Evolutionary conservation across 116 monocot species (phyloP).

Genomic region (Phalaenopsis hybrid): DNA sequence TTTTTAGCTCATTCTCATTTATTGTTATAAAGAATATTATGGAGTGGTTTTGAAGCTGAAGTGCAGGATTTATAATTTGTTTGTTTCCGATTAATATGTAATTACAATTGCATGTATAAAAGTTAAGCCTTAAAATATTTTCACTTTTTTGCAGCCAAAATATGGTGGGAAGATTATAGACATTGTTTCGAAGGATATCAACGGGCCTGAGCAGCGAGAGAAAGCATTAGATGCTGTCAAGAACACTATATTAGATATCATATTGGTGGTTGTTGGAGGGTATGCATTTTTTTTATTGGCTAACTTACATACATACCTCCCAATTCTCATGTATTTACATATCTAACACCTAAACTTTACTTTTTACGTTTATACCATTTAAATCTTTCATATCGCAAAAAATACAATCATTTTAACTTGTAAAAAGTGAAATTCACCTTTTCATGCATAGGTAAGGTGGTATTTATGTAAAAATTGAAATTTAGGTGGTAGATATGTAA

Average conservation of each 20-base stretch:
- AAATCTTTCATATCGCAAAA: too few relatives aligned
- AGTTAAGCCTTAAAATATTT: background rate
- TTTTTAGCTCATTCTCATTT: background rate
- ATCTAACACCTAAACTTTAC: too few relatives aligned
- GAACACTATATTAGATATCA: slow-evolving; percentile 57
- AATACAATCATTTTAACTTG: too few relatives aligned
- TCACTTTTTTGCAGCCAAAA: slow-evolving; percentile 61
- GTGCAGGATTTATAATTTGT: background rate
- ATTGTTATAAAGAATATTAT: background rate
- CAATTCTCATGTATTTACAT: too few relatives aligned
- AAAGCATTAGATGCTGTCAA: slow-evolving; percentile 76
- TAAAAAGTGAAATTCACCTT: too few relatives aligned
- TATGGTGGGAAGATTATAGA: slow-evolving; percentile 96
- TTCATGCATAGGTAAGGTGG: too few relatives aligned
- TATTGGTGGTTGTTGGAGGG: slow-evolving; percentile 78
- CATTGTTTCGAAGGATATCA: slow-evolving; percentile 75
- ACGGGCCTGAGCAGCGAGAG: slow-evolving; percentile 57
- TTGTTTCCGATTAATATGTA: background rate
- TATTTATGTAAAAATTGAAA: too few relatives aligned
- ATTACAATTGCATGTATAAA: background rate
- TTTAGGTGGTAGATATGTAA: too few relatives aligned
- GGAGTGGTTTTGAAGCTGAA: background rate
- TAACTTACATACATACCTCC: too few relatives aligned
- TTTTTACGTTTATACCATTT: too few relatives aligned
- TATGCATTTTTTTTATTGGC: slow-evolving; percentile 13